Base-by-base conservation (phyloP, 257 asterid genomes). In the Lycium ferocissimum region DNA sequence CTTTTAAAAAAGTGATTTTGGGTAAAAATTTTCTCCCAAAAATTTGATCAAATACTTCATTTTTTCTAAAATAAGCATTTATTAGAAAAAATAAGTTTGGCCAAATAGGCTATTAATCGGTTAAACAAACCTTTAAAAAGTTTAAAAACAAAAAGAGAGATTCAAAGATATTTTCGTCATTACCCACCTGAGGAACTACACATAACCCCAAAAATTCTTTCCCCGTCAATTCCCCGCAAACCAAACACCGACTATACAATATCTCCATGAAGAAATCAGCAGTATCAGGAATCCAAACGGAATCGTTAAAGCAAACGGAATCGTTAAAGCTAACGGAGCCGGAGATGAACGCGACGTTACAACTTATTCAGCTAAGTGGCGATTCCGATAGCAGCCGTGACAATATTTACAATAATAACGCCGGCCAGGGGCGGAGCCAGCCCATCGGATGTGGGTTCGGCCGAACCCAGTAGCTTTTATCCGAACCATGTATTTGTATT, bases 331-430 rank as follows among this genome's bases (percentile, higher is more conserved):
- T 91, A 11, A 87, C 93, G 9, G 92, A 88, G 9, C 91, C 94
- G n/a, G n/a, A 94, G 85, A 80, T 94, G 86, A 92, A 92, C 88
- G 97, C 94, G 62, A 95, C 93, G 14, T 62, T 92, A 79, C 96
- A 87, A 88, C 90, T 92, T 47, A 92, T 92, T 87, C 97, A 92
- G 84, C 97, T 94, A 82, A 94, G 95, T 92, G 93, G 95, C 86
- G 76, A 81, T 62, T 81, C 84, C 45, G 84, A 81, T 59, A 81
- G 56, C 71, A 57, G 81, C 61, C 81, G 81, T 20, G 81, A 49
- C 58, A 38, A 38, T 38, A 75, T 73, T 51, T 14, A 3, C 43
- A 22, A 49, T 76, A 76, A n/a, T n/a, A n/a, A n/a, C n/a, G n/a
- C n/a, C n/a, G n/a, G n/a, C n/a, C n/a, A n/a, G n/a, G n/a, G n/a